A percentile compares a stretch with the other conserved stretches of the same genome.
phyloP scores from a whole-genome alignment of 2,329 filamentous ascomycete species.

The Colletotrichum sp. region DNA sequence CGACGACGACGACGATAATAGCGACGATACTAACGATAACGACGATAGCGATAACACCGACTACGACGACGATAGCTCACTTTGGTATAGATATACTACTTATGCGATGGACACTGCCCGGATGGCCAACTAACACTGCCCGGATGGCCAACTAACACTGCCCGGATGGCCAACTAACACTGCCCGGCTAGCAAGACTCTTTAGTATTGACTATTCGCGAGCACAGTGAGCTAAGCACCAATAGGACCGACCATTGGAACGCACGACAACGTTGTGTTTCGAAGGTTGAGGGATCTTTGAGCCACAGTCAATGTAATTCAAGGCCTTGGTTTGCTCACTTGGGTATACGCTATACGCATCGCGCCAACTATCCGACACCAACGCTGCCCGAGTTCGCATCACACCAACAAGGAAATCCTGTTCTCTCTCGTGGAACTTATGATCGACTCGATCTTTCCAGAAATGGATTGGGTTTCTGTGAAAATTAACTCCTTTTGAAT shows the following conservation, averaged over 20 bases:
- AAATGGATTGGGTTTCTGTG: background rate
- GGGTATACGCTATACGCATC: background rate
- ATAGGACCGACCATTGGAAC: background rate
- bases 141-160: no score
- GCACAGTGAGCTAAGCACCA: background rate
- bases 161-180: no score
- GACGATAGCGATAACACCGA: no score
- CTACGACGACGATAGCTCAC: no score
- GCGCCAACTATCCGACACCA: background rate
- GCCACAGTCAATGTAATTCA: background rate
- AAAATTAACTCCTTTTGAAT: background rate
- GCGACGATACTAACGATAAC: no score
- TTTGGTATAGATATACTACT: no score
- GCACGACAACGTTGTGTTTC: background rate
- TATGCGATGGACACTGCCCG: no score
- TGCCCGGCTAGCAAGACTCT: no score
- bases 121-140: no score
- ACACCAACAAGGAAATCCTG: background rate
- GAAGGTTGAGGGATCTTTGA: background rate
- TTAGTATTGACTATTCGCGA: background rate
- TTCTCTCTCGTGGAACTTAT: background rate
- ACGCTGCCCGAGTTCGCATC: background rate
- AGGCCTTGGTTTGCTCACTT: background rate
- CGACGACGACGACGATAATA: no score
- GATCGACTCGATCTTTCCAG: background rate